These are phyloP conservation scores for Cladophialophora psammophila DNA, from an alignment of 2,329 filamentous ascomycete species.

Conservation along the genomic window DNA sequence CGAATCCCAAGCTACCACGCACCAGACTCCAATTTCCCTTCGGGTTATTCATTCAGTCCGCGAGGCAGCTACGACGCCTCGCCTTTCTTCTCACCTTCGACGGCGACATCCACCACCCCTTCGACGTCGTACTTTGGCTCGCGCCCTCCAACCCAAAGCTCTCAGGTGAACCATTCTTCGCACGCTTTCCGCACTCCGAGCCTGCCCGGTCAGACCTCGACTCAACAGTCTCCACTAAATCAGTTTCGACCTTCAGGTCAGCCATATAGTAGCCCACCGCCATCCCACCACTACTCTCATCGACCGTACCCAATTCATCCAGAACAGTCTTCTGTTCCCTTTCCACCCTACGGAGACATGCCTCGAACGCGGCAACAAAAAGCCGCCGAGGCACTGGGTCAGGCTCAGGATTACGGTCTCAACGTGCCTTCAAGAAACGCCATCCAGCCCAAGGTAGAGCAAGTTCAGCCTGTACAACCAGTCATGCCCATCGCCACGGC, in stretches of 20 bases:
- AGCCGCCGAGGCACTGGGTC: conserved; percentile 41
- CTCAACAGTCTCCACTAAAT: conserved; percentile 39
- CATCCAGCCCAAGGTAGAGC: conserved; percentile 23
- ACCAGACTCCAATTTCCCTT: conserved; percentile 41
- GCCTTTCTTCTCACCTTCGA: conserved; percentile 53
- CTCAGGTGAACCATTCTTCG: conserved; percentile 21
- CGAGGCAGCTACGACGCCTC: conserved; percentile 55
- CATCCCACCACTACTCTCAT: conserved; percentile 40
- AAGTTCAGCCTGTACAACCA: conserved; percentile 21
- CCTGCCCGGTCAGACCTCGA: conserved; percentile 20
- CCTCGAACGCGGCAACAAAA: conserved; percentile 51
- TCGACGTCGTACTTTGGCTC: conserved; percentile 38
- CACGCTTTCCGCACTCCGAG: conserved; percentile 29
- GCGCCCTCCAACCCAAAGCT: conserved; percentile 20
- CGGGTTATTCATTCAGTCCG: conserved; percentile 46
- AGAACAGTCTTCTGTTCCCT: conserved; percentile 3
- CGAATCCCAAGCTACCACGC: conserved; percentile 43
- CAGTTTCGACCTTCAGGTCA: conserved; percentile 38
- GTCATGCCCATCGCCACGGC: conserved; percentile 23
- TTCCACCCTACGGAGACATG: conserved; percentile 48
- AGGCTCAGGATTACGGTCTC: conserved; percentile 37
- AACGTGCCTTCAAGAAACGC: conserved; percentile 17
- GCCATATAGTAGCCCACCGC: conserved; percentile 38
- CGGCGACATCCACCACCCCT: conserved; percentile 36
- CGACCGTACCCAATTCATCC: conserved; percentile 1